phyloP scores from a whole-genome alignment of 306 rosid genomes.

The Argentina anserina region DNA sequence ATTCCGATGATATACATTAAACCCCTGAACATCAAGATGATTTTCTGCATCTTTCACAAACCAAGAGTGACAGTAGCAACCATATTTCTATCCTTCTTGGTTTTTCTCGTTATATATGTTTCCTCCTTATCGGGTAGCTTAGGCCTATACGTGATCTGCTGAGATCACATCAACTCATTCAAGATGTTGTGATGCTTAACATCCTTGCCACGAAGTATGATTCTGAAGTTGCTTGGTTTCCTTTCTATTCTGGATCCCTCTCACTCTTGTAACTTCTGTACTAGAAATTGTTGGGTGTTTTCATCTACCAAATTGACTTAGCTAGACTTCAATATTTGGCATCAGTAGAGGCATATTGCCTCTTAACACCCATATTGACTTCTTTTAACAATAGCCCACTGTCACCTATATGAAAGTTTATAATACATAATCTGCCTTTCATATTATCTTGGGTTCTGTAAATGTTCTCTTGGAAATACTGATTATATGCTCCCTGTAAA shows the following conservation, averaged over 20 bases:
- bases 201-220: conserved; percentile 84
- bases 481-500: neutral
- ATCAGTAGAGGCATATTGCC: no score
- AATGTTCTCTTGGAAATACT: neutral
- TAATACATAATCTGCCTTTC: no score
- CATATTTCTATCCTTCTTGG: conserved; percentile 28
- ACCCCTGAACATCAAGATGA: conserved; percentile 91
- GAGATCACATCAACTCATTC: conserved; percentile 93
- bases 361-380: no score
- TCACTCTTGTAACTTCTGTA: no score
- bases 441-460: neutral
- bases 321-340: no score
- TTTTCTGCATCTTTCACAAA: conserved; percentile 93
- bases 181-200: conserved; percentile 89
- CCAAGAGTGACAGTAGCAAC: conserved; percentile 75
- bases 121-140: conserved; percentile 35
- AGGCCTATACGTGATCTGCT: conserved; percentile 79
- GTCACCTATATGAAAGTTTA: no score
- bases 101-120: neutral
- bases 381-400: no score
- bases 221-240: conserved; percentile 76
- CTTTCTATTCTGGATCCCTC: no score
- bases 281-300: no score
- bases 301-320: no score
- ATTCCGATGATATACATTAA: conserved; percentile 93